Evolutionary conservation across 108 stramenopile genomes (phyloP), one percentile per base, ranked within the genome.

Genomic region (Nitzschia putrida): DNA sequence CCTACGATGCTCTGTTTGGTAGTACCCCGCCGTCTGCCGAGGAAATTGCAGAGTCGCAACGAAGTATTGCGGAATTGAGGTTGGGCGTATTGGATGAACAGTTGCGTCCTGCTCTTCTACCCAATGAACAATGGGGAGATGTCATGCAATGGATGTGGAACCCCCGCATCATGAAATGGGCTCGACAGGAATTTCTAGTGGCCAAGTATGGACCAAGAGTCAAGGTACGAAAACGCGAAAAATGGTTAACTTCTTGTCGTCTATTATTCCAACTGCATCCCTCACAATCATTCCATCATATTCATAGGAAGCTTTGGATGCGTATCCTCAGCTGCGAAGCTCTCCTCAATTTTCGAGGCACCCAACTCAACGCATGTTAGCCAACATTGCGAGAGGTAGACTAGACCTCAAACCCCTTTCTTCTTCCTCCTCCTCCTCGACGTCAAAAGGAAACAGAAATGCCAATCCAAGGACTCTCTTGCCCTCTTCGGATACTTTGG

Each of bases 181-280:
- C 74, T 7, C 77, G 93, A 53, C 67, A 58, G 40, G 93, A 94
- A 77, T 86, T 80, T 56, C 77, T 94, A 22, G 64, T 83, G 53
- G 85, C 86, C 21, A 82, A 80, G 57, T 86, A 91, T 72, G 83
- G 85, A 53, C 64, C 74, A 9, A 39, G 25, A 0, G 80, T 86
- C 23, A 75, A 73, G 68, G 68, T 69, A 34, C 7, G 54, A 8
- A 53, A n/a, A n/a, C n/a, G n/a, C n/a, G n/a, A n/a, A n/a, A n/a
- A n/a, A n/a, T n/a, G n/a, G n/a, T n/a, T n/a, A n/a, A n/a, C n/a
- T n/a, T n/a, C n/a, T n/a, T n/a, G n/a, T n/a, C n/a, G n/a, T n/a
- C n/a, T n/a, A n/a, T n/a, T n/a, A n/a, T n/a, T n/a, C n/a, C n/a
- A n/a, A n/a, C n/a, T n/a, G n/a, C n/a, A n/a, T n/a, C 7, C 22